phyloP scores from a whole-genome alignment of 2,329 filamentous ascomycete species.

The Sphaerulina populicola region DNA sequence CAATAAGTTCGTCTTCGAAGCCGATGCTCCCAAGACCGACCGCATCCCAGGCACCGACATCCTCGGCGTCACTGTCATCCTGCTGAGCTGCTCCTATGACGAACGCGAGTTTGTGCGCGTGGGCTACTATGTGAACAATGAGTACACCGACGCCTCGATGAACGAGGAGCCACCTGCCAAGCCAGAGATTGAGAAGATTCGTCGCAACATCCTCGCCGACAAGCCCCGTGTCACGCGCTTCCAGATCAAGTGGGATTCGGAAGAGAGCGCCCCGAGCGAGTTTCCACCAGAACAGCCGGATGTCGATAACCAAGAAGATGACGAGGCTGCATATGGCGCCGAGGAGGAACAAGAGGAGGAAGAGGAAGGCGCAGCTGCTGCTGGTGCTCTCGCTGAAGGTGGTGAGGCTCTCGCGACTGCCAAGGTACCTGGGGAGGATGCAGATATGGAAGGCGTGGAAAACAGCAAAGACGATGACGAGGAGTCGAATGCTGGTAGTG shows the following conservation, averaged over 20 bases:
- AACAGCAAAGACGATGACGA: constrained; percentile 55
- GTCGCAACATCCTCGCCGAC: constrained; percentile 85
- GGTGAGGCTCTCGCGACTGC: constrained; percentile 34
- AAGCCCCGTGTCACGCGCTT: constrained; percentile 97
- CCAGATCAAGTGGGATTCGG: constrained; percentile 99
- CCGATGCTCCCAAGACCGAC: constrained; percentile 79
- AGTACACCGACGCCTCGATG: constrained; percentile 89
- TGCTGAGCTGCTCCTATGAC: constrained; percentile 94
- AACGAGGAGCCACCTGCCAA: constrained; percentile 83
- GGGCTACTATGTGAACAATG: constrained; percentile 99
- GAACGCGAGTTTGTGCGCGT: constrained; percentile 94
- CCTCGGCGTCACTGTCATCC: constrained; percentile 90
- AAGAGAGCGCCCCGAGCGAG: constrained; percentile 89
- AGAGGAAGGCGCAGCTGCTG: constrained; percentile 44
- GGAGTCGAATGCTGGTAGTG: constrained; percentile 54
- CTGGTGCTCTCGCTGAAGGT: constrained; percentile 26
- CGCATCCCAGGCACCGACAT: constrained; percentile 93
- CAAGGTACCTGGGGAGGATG: constrained; percentile 46
- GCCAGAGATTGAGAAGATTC: constrained; percentile 84
- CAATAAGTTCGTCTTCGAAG: constrained; percentile 98
- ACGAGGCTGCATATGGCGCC: constrained; percentile 75
- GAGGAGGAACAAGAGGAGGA: constrained; percentile 68
- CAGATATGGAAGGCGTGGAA: constrained; percentile 67
- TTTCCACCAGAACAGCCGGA: constrained; percentile 97
- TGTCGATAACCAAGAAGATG: constrained; percentile 76